phyloP scores from a whole-genome alignment of 208 protist species.

The Crithidia acanthocephali region DNA sequence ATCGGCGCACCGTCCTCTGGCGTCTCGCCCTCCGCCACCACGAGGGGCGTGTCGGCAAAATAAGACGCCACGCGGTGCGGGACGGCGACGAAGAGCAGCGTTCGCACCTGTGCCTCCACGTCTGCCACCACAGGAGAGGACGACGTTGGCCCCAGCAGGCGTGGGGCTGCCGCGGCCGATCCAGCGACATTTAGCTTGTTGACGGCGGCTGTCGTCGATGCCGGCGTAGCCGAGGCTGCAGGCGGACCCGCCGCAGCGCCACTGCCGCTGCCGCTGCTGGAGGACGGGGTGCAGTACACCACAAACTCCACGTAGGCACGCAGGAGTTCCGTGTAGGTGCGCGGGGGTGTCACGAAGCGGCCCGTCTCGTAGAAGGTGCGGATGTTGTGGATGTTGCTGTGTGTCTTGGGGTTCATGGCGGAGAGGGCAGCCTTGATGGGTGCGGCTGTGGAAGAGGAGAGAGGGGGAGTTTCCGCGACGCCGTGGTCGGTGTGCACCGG shows the following conservation, averaged over 20 bases:
- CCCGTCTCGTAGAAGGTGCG: slow-evolving; percentile 26
- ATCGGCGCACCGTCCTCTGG: background rate
- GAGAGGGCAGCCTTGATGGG: background rate
- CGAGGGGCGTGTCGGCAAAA: slow-evolving; percentile 9
- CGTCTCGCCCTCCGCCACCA: background rate
- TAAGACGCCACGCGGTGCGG: slow-evolving; percentile 21
- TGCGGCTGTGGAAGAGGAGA: too few relatives aligned
- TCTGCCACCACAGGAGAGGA: background rate
- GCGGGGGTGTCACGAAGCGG: slow-evolving; percentile 25
- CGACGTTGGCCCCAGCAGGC: background rate
- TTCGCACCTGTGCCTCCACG: slow-evolving; percentile 14
- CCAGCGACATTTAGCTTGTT: background rate
- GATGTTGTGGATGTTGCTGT: background rate
- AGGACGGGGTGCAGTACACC: slow-evolving; percentile 21
- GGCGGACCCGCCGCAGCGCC: too few relatives aligned
- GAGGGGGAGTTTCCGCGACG: background rate
- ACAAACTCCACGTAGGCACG: slow-evolving; percentile 48
- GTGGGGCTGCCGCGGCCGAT: background rate
- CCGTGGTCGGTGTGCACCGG: background rate
- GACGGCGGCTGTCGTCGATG: background rate
- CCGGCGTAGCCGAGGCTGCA: background rate
- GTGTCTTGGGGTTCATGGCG: background rate
- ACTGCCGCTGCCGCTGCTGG: too few relatives aligned
- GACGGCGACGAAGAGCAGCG: slow-evolving; percentile 22
- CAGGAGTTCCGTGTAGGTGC: slow-evolving; percentile 52